A percentile compares a stretch with the other conserved stretches of the same genome.
These are phyloP conservation scores for Beauveria medogensis DNA, from an alignment of 2,329 filamentous ascomycete genomes.

Conservation along the genomic window DNA sequence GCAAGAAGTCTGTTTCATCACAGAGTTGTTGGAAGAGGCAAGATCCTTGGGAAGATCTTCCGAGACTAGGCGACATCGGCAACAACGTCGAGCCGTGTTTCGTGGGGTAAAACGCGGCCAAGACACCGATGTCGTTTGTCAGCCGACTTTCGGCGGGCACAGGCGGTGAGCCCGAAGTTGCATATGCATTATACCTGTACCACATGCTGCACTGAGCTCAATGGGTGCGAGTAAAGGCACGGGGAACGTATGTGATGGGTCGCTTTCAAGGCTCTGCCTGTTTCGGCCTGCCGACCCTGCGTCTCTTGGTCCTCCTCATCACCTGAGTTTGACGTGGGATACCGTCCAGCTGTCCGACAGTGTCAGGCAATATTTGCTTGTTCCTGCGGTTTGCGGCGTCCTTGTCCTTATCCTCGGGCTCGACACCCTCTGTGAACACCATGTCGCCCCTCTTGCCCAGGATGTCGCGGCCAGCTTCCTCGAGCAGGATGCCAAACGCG, in stretches of 20 bases:
- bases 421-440: conserved; percentile 56
- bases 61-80: background rate
- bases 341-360: background rate
- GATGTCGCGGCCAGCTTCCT: conserved; percentile 56
- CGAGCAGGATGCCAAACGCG: conserved; percentile 65
- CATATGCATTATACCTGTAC: background rate
- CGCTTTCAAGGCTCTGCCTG: background rate
- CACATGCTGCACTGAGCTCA: background rate
- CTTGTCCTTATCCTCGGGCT: background rate
- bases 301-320: background rate
- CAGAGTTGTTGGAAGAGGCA: background rate
- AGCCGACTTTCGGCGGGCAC: background rate
- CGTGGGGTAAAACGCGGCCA: background rate
- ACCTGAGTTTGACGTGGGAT: background rate
- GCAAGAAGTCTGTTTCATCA: background rate
- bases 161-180: background rate
- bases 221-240: too few relatives aligned
- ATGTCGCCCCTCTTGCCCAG: conserved; percentile 61
- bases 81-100: background rate
- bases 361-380: background rate
- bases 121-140: background rate
- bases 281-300: background rate
- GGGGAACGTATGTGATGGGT: too few relatives aligned
- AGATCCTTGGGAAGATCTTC: background rate
- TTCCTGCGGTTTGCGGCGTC: background rate